These are phyloP conservation scores for Papiliotrema laurentii DNA, from an alignment of 1,284 basidiomycete species.

Conservation along the genomic window DNA sequence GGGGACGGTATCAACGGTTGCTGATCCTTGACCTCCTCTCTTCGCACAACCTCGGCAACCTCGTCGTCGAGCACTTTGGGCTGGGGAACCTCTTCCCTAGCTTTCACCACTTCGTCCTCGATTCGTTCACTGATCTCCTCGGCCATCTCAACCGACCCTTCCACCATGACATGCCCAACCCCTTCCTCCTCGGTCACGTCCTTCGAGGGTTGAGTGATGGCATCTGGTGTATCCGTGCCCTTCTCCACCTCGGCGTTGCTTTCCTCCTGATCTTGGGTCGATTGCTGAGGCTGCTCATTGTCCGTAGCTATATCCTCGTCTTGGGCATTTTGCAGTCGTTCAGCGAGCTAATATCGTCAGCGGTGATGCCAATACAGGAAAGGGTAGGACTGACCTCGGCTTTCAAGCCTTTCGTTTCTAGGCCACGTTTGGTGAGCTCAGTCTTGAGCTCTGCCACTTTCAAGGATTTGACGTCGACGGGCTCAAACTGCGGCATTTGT, in stretches of 20 bases:
- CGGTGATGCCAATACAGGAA: background rate
- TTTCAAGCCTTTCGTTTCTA: conserved; percentile 40
- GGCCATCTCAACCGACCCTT: conserved; percentile 1
- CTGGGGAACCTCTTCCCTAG: conserved; percentile 7
- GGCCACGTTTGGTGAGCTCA: conserved; percentile 39
- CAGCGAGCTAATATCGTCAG: conserved; percentile 28
- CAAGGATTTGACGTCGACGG: conserved; percentile 12
- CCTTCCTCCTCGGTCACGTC: conserved; percentile 11
- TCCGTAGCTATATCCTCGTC: conserved; percentile 11
- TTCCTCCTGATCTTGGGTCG: conserved; percentile 10
- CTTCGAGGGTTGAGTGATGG: too few relatives aligned
- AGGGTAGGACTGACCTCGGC: conserved; percentile 37
- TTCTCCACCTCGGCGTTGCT: too few relatives aligned
- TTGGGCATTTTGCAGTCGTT: conserved; percentile 28
- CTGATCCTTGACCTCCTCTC: conserved; percentile 8
- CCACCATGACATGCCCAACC: conserved; percentile 5
- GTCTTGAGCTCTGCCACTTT: conserved; percentile 46
- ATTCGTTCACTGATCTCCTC: conserved; percentile 4
- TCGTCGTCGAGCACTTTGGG: conserved; percentile 5
- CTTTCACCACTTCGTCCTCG: conserved; percentile 9
- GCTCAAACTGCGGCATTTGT: background rate
- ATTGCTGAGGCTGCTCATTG: conserved; percentile 9
- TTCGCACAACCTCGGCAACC: conserved; percentile 6
- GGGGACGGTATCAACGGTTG: background rate
- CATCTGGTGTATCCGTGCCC: too few relatives aligned